Base-by-base conservation (phyloP, 2,329 filamentous ascomycete genomes). In the Diaporthe ampelina region DNA sequence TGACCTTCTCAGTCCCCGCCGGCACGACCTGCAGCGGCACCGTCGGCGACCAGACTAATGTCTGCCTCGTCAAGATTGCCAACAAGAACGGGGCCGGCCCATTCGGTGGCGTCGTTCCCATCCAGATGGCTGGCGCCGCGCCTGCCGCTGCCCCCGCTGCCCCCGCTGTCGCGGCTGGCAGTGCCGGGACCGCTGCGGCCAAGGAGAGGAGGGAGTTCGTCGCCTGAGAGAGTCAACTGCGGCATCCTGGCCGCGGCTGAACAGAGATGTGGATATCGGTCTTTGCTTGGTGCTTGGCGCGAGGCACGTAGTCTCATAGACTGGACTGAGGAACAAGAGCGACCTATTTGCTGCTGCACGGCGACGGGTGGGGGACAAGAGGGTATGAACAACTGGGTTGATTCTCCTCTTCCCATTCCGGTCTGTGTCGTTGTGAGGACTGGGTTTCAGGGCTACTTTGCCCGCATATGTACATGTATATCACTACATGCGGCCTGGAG, bases 21-120 rank as follows among this genome's bases (percentile, higher is more conserved):
- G 73, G 82, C 24, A 84, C 81, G 35, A 81, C 76, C n/a, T 86
- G 85, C 79, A 80, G 77, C 0, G 85, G 85, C 17, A 80, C 80
- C 10, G 74, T 84, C 26, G 80, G 76, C 21, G 80, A 81, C 52
- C 69, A 80, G 75, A 43, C 65, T 4, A 83, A 83, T 73, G 82
- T 86, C 72, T 86, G 85, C 79, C 78, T 86, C 35, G 80, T 85
- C 77, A 86, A 85, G 81, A 82, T 86, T 73, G 83, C 82, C 72
- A 86, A 86, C 80, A 77, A 77, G 71, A 83, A 83, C 77, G 73
- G 73, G 15, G 83, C 82, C 3, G 85, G 84, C 0, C 84, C 84
- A 8, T 86, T 86, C 76, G 84, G 84, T 52, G 85, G 84, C 29
- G 80, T 83, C 32, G 76, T 85, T 11, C 81, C 84, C 21, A 80